phyloP scores from a whole-genome alignment of 208 protist genomes.

The Angomonas deanei region DNA sequence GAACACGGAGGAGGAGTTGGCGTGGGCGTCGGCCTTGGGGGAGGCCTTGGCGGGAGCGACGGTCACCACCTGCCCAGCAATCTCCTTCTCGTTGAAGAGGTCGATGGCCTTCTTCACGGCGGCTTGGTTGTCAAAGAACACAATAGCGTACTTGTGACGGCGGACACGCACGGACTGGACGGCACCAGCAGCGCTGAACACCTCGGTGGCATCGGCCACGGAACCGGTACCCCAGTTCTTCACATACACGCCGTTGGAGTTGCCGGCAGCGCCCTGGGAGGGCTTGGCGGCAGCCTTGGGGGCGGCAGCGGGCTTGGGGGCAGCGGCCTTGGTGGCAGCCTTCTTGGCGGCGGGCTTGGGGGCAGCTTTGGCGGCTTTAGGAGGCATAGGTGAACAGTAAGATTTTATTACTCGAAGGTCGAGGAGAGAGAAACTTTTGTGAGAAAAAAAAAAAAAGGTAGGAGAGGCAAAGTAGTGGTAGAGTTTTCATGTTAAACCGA shows the following conservation, averaged over 20 bases:
- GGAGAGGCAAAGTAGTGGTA: background rate
- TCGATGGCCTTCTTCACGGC: slow-evolving; percentile 84
- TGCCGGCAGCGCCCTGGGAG: slow-evolving; percentile 26
- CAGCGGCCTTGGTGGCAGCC: slow-evolving; percentile 34
- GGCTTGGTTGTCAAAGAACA: slow-evolving; percentile 80
- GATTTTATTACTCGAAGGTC: slow-evolving; percentile 85
- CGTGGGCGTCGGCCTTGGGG: slow-evolving; percentile 70
- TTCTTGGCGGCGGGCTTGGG: slow-evolving; percentile 33
- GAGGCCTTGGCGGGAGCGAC: slow-evolving; percentile 66
- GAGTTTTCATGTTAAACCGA: background rate
- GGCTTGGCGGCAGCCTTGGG: slow-evolving; percentile 32
- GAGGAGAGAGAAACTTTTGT: slow-evolving; percentile 48
- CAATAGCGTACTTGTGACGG: slow-evolving; percentile 70
- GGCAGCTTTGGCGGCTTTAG: slow-evolving; percentile 60
- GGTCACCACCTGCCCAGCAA: slow-evolving; percentile 54
- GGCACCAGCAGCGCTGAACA: slow-evolving; percentile 58
- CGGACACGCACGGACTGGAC: slow-evolving; percentile 55
- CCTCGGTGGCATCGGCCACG: slow-evolving; percentile 45
- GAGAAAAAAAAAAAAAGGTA: slow-evolving; percentile 11
- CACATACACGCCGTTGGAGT: slow-evolving; percentile 74
- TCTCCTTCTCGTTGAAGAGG: slow-evolving; percentile 82
- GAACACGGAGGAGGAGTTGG: slow-evolving; percentile 69
- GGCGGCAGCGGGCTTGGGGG: slow-evolving; percentile 20
- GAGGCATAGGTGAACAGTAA: slow-evolving; percentile 11
- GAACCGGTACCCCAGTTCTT: slow-evolving; percentile 81